These are phyloP conservation scores for Earliella scabrosa DNA, from an alignment of 1,284 basidiomycete genomes.

Conservation along the genomic window DNA sequence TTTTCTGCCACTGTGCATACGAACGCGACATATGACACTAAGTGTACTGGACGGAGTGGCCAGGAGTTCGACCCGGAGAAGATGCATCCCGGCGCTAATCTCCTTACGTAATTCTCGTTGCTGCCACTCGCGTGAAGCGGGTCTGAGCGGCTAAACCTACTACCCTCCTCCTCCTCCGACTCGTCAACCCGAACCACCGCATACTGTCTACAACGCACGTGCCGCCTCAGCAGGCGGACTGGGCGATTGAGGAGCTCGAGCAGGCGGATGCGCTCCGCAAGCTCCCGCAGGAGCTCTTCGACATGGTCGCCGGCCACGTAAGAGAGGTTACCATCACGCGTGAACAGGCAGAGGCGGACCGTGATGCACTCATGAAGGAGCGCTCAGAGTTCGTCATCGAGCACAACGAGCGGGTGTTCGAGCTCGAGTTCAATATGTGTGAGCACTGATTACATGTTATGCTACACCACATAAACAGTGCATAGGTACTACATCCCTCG, in stretches of 20 bases:
- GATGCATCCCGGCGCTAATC: too few species aligned
- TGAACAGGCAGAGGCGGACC: slow-evolving; percentile 16
- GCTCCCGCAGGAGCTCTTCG: slow-evolving; percentile 15
- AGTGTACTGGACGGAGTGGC: too few species aligned
- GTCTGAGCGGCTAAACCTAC: too few species aligned
- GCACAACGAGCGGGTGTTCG: slow-evolving; percentile 17
- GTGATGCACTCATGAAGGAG: slow-evolving; percentile 22
- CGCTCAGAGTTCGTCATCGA: slow-evolving; percentile 11
- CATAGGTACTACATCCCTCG: too few species aligned
- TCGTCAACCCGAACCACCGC: slow-evolving; percentile 33
- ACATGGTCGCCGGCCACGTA: slow-evolving; percentile 6
- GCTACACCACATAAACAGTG: too few species aligned
- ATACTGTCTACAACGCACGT: slow-evolving; percentile 11
- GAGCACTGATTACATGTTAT: slow-evolving; percentile 13
- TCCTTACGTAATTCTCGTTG: too few species aligned
- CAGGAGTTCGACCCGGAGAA: too few species aligned
- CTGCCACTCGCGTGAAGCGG: too few species aligned
- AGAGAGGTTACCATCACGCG: slow-evolving; percentile 6
- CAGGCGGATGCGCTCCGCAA: neutral
- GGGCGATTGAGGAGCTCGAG: slow-evolving; percentile 3
- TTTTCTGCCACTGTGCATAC: too few species aligned
- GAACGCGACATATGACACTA: too few species aligned
- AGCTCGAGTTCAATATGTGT: slow-evolving; percentile 23
- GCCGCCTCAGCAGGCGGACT: slow-evolving; percentile 11
- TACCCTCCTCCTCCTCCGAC: slow-evolving; percentile 39